Base-by-base conservation (phyloP, 139 green algal species). In the Micractinium conductrix region DNA sequence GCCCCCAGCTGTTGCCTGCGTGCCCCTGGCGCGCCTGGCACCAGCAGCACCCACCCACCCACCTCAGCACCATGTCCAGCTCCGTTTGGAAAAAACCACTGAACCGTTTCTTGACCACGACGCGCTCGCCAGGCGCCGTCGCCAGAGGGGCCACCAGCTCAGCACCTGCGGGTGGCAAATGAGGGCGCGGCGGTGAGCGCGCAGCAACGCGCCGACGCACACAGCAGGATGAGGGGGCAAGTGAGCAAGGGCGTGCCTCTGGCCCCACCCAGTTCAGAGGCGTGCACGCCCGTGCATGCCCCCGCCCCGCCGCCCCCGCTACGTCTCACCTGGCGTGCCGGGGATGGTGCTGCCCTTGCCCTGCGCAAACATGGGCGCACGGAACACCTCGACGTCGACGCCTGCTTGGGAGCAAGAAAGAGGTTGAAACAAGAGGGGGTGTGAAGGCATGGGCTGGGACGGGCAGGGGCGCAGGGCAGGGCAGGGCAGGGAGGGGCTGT, bases 61-160 rank as follows among this genome's bases (percentile, higher is more conserved):
- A 92, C 87, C 90, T 79, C 12, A 96, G 91, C 45, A 96, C 78
- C 5, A 91, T 65, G 81, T 95, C 91, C 44, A 96, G 82, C 58
- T 92, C 74, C 0, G 93, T 96, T 63, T 80, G 43, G 4, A 93
- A 93, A 69, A 96, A 96, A 4, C 71, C 93, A 40, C 78, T 90
- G 81, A 92, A 96, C 33, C 93, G 89, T 74, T 92, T 93, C 84
- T 96, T 96, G 42, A 95, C 70, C 16, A 96, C 30, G 12, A 90
- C 78, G 0, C 85, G 55, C 50, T 96, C 93, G 0, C 82, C 86
- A 0, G 88, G 33, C 14, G 17, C 45, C 30, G 83, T 73, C 37
- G 79, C 67, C 65, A 94, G 86, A 1, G 79, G 82, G 30, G 79
- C 82, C 68, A 91, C 89, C 42, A 94, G 84, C 40, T 85, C 43